These are phyloP conservation scores for Globisporangium viniferum DNA, from an alignment of 352 stramenopile species.

Conservation along the genomic window DNA sequence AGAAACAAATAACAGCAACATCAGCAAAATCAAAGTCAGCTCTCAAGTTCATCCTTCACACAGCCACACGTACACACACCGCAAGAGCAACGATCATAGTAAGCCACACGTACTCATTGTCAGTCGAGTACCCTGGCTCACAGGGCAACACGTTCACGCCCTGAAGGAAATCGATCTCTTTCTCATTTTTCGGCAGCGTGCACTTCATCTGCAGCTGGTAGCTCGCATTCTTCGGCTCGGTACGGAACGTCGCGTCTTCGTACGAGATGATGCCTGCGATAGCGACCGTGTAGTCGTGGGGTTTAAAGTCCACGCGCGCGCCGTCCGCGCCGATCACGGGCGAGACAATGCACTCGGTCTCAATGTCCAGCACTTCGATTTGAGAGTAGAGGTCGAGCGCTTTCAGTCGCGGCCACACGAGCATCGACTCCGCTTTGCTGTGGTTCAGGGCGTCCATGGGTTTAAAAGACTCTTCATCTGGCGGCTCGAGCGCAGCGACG, in stretches of 20 bases:
- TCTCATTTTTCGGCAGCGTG: constrained; percentile 24
- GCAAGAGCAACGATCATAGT: no score
- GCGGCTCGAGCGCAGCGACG: constrained; percentile 30
- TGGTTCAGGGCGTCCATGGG: constrained; percentile 21
- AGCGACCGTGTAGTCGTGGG: constrained; percentile 24
- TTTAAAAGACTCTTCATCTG: constrained; percentile 52
- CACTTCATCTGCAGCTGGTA: constrained; percentile 51
- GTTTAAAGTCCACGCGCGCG: constrained; percentile 27
- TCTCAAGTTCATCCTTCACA: no score
- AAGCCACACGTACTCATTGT: constrained; percentile 24
- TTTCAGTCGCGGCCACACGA: constrained; percentile 56
- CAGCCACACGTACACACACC: no score
- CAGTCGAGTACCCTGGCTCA: constrained; percentile 39
- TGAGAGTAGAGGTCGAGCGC: constrained; percentile 60
- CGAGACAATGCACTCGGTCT: constrained; percentile 36
- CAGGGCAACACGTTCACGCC: constrained; percentile 37
- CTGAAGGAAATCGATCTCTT: constrained; percentile 28
- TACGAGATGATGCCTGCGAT: constrained; percentile 38
- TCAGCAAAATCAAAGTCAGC: background rate
- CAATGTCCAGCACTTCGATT: constrained; percentile 53
- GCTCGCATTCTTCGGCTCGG: constrained; percentile 19
- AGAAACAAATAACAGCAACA: background rate
- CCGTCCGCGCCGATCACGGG: constrained; percentile 9
- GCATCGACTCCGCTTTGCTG: constrained; percentile 23
- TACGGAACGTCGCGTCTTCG: constrained; percentile 31